Base-by-base conservation (phyloP, 2,329 filamentous ascomycete genomes). In the Colletotrichum simmondsii region DNA sequence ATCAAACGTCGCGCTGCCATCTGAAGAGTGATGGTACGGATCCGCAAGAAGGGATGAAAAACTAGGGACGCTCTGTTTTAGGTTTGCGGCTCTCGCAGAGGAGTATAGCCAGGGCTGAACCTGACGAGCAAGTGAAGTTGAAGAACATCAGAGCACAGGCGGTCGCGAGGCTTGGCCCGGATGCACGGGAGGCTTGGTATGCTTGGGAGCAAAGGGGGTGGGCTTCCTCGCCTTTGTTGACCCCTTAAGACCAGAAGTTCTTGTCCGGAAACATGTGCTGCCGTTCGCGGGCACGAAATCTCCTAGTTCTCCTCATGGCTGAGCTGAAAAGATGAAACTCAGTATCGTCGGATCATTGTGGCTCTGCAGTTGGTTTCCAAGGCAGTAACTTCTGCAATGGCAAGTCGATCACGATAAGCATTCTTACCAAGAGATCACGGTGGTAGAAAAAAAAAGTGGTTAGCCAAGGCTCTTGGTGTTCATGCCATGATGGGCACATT, bases 41-140 rank as follows among this genome's bases (percentile, higher is more conserved):
- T 66, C 71, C 19, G 32, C 37, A 24, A 42, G 67, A 73, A 65
- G 68, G 67, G 61, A 63, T 61, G 54, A 62, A 56, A 68, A 28
- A 52, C 62, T 26, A 42, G 60, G 65, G 56, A 30, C 19, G 58
- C 60, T 70, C 65, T 70, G 72, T 73, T 69, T 73, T 73, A 57
- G 61, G 28, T 63, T 72, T 73, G 72, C 65, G 72, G 70, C 72
- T 73, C 72, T 63, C 52, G 65, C 70, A 74, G 65, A 70, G 56
- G 56, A 58, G 42, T 71, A 35, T 60, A 30, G 67, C 68, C 66
- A 73, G 56, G 71, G 71, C 68, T 71, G 60, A 62, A 61, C 14
- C 19, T 61, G 12, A 35, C 28, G 24, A 16, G 10, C 35, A 42
- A 58, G 42, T 62, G 46, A 68, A 30, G 52, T 63, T 24, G 28